Evolutionary conservation across 495 filamentous ascomycete species (phyloP).

Genomic region (Cercophora samala): DNA sequence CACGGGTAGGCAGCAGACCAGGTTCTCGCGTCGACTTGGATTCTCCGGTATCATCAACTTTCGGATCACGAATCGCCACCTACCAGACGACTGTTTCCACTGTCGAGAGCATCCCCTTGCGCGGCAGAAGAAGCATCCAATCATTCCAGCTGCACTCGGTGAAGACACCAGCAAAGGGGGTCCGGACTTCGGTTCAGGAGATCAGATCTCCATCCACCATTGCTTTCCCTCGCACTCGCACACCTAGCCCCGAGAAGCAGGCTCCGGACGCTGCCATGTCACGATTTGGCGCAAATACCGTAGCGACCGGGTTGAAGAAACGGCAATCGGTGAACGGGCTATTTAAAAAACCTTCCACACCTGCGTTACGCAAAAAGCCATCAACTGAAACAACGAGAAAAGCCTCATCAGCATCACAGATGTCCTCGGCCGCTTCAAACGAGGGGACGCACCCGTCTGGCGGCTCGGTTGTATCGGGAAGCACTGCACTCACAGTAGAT

Average conservation of each 20-base stretch:
- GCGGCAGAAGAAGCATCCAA: constrained; percentile 27
- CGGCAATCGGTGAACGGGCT: constrained; percentile 55
- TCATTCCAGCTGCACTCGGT: constrained; percentile 25
- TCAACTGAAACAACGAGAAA: constrained; percentile 36
- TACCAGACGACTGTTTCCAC: constrained; percentile 38
- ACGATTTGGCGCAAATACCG: constrained; percentile 49
- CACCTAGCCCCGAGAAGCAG: constrained; percentile 45
- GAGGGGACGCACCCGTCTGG: constrained; percentile 39
- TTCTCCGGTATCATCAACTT: constrained; percentile 25
- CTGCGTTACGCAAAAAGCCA: constrained; percentile 39
- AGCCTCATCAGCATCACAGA: constrained; percentile 40
- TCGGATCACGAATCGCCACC: constrained; percentile 32
- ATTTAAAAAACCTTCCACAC: constrained; percentile 51
- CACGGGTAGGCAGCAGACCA: constrained; percentile 37
- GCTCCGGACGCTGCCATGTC: constrained; percentile 27
- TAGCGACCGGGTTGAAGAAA: constrained; percentile 48
- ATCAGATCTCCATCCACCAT: constrained; percentile 25
- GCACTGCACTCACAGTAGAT: constrained; percentile 39
- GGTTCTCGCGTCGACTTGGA: constrained; percentile 40
- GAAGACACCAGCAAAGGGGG: constrained; percentile 10
- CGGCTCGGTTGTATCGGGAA: constrained; percentile 36
- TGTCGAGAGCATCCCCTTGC: constrained; percentile 36
- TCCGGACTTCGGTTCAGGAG: constrained; percentile 21
- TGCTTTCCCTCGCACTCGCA: constrained; percentile 30
- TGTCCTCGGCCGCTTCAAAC: constrained; percentile 50